Evolutionary conservation across 805 yeast species (phyloP), one percentile per base, ranked within the genome.

Genomic region (Pichia nanzhaoensis): DNA sequence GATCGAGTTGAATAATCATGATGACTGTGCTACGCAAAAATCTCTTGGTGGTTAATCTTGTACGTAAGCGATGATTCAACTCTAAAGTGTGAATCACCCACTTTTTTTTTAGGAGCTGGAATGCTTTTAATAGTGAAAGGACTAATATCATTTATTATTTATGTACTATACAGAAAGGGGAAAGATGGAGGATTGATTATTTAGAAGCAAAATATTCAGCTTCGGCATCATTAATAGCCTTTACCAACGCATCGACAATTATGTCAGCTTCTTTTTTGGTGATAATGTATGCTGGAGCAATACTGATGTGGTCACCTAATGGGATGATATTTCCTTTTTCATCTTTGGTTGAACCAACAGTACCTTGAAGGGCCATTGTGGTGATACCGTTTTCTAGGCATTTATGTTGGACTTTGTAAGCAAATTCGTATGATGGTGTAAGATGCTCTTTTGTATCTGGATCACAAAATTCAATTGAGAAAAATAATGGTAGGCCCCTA

Each of bases 401-500:
- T 48, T 60, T 56, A 24, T 61, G 64, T 37, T 64, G 59, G 28
- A 73, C 59, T 51, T 58, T 59, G 45, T 55, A 57, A 14, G 61
- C 45, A 18, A 56, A 47, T 1, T 44, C 61, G 39, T 61, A 56
- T 4, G 56, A 58, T 14, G 63, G 55, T n/a, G 56, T 58, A 53
- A 74, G 73, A 37, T 71, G 67, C 51, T 73, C 75, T 51, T 73
- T 74, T 8, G 78, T 71, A 13, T 40, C 55, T 41, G 67, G 68
- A 55, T 74, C 63, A 53, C 74, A 67, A 46, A 75, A 61, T 57
- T 76, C 81, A 45, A 75, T 49, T 1, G 75, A 69, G 74, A 80
- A 73, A 63, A 77, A 77, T 9, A 75, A 72, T 47, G 80, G 81
- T 46, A 68, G 53, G 35, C 82, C 82, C 63, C 80, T 68, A 24